These are phyloP conservation scores for Syzygium syzygioides DNA, from an alignment of 441 rosid genomes.

Conservation along the genomic window DNA sequence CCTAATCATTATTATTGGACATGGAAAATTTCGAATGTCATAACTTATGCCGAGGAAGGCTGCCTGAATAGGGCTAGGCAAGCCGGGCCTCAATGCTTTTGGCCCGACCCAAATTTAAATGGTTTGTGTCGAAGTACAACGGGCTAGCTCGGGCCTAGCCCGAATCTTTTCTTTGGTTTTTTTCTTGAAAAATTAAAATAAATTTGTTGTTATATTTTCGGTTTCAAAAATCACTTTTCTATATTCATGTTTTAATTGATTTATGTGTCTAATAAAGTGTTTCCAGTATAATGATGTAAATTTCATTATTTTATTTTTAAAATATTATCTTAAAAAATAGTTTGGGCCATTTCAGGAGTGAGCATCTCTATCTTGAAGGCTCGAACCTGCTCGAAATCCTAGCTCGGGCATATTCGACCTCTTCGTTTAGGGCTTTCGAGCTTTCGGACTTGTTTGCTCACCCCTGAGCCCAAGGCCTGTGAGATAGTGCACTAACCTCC, in stretches of 20 bases:
- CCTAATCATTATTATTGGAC: no score
- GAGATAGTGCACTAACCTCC: not conserved
- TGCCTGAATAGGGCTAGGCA: not conserved
- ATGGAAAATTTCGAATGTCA: no score
- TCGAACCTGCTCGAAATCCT: not conserved
- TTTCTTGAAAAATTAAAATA: not conserved
- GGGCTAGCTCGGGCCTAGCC: not conserved
- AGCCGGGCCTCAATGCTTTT: not conserved
- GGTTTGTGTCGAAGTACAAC: not conserved
- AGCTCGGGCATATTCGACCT: not conserved
- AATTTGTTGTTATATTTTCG: not conserved
- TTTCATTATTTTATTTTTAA: not conserved
- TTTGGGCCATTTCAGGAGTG: not conserved
- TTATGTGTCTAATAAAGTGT: not conserved
- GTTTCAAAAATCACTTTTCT: not conserved
- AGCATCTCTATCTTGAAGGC: not conserved
- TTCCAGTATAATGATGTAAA: not conserved
- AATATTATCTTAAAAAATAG: not conserved
- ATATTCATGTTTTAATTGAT: not conserved
- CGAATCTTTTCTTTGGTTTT: not conserved
- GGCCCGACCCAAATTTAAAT: not conserved
- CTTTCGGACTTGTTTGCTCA: not conserved
- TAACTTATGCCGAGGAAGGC: not conserved
- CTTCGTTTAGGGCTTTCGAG: not conserved
- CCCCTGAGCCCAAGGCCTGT: not conserved